Base-by-base conservation (phyloP, 2,329 filamentous ascomycete species). In the Alternaria sp. region DNA sequence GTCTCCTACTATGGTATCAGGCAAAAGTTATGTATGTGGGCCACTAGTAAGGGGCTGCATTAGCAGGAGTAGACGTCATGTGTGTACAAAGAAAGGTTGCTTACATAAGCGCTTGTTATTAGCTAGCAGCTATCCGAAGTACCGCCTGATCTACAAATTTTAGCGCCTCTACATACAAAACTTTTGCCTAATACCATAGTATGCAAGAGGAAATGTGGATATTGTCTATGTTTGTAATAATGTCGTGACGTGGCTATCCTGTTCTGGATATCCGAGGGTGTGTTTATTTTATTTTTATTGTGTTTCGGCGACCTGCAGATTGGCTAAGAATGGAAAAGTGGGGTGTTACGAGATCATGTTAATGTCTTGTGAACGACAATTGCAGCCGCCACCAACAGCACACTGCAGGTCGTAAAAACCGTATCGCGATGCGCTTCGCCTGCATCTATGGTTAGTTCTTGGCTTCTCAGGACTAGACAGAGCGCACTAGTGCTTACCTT, bases 341-440 rank as follows among this genome's bases (percentile, higher is more conserved):
- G 14, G 26, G 13, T 42, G 23, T 21, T 21, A 37, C 23, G 17
- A 28, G 31, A 34, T 65, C 51, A 73, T 9, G 62, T 54, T 11
- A 74, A 55, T 14, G 67, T 62, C 49, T 68, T 70, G 36, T 73
- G 65, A 31, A 72, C 70, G 41, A 69, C 67, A 40, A 71, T 51
- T 14, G 70, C 69, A 37, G 71, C 71, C 36, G 69, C 63, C 23
- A 73, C 48, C 36, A 75, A 60, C 31, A 75, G 51, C 14, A 67
- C 68, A 40, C 71, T 68, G 60, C 71, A 75, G 14, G 69, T 66
- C 9, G 69, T 72, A 34, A 75, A 75, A 23, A 75, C 68, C 17
- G 67, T 62, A 50, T 74, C 68, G 24, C 72, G 68, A 52, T 75
- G 72, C 28, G 63, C 56, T 56, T 75, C 71, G 29, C 72, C 71